Evolutionary conservation across 2,329 filamentous ascomycete genomes (phyloP), one percentile per base, ranked within the genome.

Genomic region (Ophiocordyceps camponoti-rufipedis): DNA sequence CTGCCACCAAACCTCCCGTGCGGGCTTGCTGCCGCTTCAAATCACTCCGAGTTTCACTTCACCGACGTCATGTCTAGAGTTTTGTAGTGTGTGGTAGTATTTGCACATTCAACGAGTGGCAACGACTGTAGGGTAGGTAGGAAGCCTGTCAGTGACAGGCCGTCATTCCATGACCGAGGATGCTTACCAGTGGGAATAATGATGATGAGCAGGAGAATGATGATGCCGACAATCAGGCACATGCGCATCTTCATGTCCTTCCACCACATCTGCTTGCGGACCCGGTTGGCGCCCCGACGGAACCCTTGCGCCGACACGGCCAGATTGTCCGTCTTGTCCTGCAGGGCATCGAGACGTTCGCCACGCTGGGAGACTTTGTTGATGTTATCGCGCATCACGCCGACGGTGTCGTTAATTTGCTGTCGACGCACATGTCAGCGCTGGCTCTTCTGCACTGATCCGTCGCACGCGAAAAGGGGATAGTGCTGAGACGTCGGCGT

Each of bases 201-300:
- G 62, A 98, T 96, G 64, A 98, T 77, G 55, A 94, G 70, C 54
- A 98, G 75, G 56, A 98, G 73, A 55, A 96, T 75, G 63, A 96
- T 82, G 65, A 98, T 83, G 58, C 88, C 91, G 48, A 80, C 73
- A 60, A 94, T 83, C 56, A 98, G 72, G 69, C 89, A 96, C 73
- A 95, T 91, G 65, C 91, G 81, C 91, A 98, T 98, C 79, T 96
- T 96, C 86, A 95, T 94, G 61, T 96, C 89, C 76, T 96, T 96
- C 89, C 88, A 96, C 89, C 89, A 96, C 89, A 96, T 96, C 67
- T 94, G 81, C 73, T 88, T 89, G 65, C 91, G 80, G 55, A 98
- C 89, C 57, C 86, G 75, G 72, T 96, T 98, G 66, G 93, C 91
- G 52, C 91, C 89, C 54, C 88, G 82, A 58, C 88, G 85, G 77